Evolutionary conservation across 1,284 basidiomycete species (phyloP).

Genomic region (Flammula alnicola): DNA sequence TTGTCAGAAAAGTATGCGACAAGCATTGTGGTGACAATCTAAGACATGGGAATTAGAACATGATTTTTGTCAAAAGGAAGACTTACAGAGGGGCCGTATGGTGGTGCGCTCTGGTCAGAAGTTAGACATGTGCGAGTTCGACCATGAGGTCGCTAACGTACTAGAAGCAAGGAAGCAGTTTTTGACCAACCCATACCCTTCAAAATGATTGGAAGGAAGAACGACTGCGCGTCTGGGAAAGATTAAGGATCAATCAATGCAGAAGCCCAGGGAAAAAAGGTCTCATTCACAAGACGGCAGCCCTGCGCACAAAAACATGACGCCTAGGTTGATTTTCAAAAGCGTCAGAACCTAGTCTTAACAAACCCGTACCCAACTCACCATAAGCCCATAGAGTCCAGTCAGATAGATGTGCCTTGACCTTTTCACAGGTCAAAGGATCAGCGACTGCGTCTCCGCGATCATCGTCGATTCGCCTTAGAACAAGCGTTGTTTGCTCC

Average conservation of each 20-base stretch:
- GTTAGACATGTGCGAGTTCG: background rate
- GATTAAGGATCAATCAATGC: background rate
- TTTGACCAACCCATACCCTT: conserved; percentile 43
- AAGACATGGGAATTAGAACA: conserved; percentile 4
- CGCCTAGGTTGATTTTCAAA: conserved; percentile 27
- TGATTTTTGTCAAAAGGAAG: background rate
- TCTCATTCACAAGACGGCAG: conserved; percentile 40
- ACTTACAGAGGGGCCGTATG: conserved; percentile 44
- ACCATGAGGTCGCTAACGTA: conserved; percentile 17
- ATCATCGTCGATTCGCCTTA: conserved; percentile 48
- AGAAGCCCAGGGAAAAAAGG: background rate
- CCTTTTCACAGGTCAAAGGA: conserved; percentile 37
- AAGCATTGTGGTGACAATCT: conserved; percentile 41
- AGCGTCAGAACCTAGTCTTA: background rate
- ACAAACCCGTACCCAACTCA: conserved; percentile 17
- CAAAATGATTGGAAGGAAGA: conserved; percentile 48
- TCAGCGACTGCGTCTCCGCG: conserved; percentile 50
- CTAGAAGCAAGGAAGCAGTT: conserved; percentile 34
- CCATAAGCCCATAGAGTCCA: conserved; percentile 51
- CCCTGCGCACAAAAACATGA: conserved; percentile 46
- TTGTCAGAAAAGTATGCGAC: conserved; percentile 47
- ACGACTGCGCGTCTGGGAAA: conserved; percentile 40
- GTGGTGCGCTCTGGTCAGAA: conserved; percentile 41
- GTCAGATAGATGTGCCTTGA: conserved; percentile 42
- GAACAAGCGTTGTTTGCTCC: conserved; percentile 43